Conservation (phyloP, 768 basidiomycete genomes). For the Lactarius hatsudake region DNA sequence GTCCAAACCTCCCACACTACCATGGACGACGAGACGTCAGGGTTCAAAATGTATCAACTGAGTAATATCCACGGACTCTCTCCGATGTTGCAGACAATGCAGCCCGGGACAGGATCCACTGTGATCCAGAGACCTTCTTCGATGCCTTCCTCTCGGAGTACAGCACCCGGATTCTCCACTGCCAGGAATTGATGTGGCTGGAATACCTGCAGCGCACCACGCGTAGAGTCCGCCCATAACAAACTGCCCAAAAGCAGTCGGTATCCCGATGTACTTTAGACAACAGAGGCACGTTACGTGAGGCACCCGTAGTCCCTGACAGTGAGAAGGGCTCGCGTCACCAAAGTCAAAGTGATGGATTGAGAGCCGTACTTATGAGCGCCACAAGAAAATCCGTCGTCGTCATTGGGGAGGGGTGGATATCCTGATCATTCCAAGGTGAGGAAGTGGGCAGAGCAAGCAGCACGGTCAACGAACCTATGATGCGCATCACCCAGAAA, state of each 20-base stretch:
- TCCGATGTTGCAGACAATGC: constrained; percentile 88
- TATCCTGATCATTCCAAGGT: constrained; percentile 52
- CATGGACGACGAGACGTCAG: constrained; percentile 5
- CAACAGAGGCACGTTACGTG: constrained; percentile 50
- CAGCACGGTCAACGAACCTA: constrained; percentile 46
- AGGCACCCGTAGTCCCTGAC: constrained; percentile 86
- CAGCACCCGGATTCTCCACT: constrained; percentile 31
- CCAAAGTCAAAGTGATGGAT: not conserved
- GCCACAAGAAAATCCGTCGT: constrained; percentile 86
- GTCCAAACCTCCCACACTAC: constrained; percentile 94
- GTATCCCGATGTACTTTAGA: not conserved
- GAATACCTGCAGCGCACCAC: constrained; percentile 80
- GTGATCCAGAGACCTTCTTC: constrained; percentile 70
- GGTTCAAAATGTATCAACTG: not conserved
- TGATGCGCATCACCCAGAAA: constrained; percentile 88
- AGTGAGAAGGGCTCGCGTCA: constrained; percentile 4
- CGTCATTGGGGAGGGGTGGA: constrained; percentile 75
- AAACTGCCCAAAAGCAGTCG: constrained; percentile 49
- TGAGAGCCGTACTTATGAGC: constrained; percentile 66
- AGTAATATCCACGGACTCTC: constrained; percentile 59
- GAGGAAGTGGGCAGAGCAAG: constrained; percentile 5
- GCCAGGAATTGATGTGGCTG: constrained; percentile 42
- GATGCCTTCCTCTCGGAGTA: constrained; percentile 51
- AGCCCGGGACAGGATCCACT: constrained; percentile 79
- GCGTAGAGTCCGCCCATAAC: constrained; percentile 79